Conservation (phyloP, 2,329 filamentous ascomycete genomes). For the Penicillium carneum region DNA sequence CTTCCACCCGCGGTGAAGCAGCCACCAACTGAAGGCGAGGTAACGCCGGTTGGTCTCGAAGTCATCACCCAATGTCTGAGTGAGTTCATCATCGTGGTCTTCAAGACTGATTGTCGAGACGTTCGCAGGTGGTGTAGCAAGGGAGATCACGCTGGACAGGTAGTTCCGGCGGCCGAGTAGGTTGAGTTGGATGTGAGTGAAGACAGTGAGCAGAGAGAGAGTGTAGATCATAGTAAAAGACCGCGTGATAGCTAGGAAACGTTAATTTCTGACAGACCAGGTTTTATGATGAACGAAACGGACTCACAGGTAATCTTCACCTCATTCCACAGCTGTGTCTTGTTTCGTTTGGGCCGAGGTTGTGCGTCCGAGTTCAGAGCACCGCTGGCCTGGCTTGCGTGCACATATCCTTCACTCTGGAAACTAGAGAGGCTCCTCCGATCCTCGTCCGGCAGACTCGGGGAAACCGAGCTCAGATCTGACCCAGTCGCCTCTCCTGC, state of each 20-base stretch:
- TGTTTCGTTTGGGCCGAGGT: slow-evolving; percentile 72
- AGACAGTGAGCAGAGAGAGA: slow-evolving; percentile 82
- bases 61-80: slow-evolving; percentile 86
- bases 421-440: slow-evolving; percentile 63
- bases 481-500: slow-evolving; percentile 63
- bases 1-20: slow-evolving; percentile 88
- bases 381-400: slow-evolving; percentile 76
- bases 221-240: slow-evolving; percentile 93
- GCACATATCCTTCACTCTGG: slow-evolving; percentile 81
- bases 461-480: slow-evolving; percentile 63
- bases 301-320: slow-evolving; percentile 88
- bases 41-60: slow-evolving; percentile 96
- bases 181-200: slow-evolving; percentile 95
- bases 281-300: neutral
- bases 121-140: slow-evolving; percentile 77
- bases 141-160: slow-evolving; percentile 89
- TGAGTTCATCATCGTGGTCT: slow-evolving; percentile 90
- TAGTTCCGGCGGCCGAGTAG: slow-evolving; percentile 94
- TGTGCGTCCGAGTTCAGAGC: slow-evolving; percentile 55
- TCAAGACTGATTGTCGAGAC: slow-evolving; percentile 83
- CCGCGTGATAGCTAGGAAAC: slow-evolving; percentile 76
- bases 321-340: slow-evolving; percentile 95
- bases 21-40: slow-evolving; percentile 96
- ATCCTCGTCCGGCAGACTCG: slow-evolving; percentile 84
- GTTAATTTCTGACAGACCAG: neutral